A percentile compares a stretch with the other conserved stretches of the same genome.
Conservation (phyloP, 352 stramenopile species). For the Globisporangium okanoganense region DNA sequence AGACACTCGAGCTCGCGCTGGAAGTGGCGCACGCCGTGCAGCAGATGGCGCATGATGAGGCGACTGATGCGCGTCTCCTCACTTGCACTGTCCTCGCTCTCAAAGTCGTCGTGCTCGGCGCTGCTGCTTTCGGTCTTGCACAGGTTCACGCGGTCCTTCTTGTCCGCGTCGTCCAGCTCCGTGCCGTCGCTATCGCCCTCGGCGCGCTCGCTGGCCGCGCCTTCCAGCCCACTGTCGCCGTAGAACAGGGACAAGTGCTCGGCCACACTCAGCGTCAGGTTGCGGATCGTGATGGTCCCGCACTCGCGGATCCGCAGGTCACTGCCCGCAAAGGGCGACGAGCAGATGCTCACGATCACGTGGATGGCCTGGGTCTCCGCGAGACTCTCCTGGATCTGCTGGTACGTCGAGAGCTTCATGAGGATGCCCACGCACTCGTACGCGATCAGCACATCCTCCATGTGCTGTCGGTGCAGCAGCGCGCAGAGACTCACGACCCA, state of each 20-base stretch:
- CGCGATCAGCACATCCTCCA: constrained; percentile 28
- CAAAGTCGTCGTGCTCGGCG: neutral
- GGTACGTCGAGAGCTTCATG: constrained; percentile 62
- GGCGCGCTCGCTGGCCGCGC: constrained; percentile 1
- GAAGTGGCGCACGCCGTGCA: constrained; percentile 56
- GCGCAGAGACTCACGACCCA: constrained; percentile 53
- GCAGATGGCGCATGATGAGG: constrained; percentile 47
- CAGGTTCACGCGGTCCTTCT: neutral
- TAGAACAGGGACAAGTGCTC: constrained; percentile 63
- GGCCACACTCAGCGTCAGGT: constrained; percentile 58
- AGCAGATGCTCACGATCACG: constrained; percentile 58
- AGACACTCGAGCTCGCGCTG: constrained; percentile 47
- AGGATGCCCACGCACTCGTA: constrained; percentile 43
- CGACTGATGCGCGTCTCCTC: constrained; percentile 23
- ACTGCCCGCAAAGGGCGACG: constrained; percentile 9
- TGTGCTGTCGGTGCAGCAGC: constrained; percentile 43
- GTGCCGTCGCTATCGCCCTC: constrained; percentile 15
- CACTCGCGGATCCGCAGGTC: constrained; percentile 46
- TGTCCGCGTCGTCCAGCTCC: neutral
- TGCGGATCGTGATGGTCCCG: constrained; percentile 55
- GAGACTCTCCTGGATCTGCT: constrained; percentile 53
- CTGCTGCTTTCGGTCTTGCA: neutral
- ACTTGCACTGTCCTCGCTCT: neutral
- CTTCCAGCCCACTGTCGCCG: constrained; percentile 20
- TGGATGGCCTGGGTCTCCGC: constrained; percentile 60